These are phyloP conservation scores for Papilionanthe hybrid DNA, from an alignment of 116 monocot genomes.

Conservation along the genomic window DNA sequence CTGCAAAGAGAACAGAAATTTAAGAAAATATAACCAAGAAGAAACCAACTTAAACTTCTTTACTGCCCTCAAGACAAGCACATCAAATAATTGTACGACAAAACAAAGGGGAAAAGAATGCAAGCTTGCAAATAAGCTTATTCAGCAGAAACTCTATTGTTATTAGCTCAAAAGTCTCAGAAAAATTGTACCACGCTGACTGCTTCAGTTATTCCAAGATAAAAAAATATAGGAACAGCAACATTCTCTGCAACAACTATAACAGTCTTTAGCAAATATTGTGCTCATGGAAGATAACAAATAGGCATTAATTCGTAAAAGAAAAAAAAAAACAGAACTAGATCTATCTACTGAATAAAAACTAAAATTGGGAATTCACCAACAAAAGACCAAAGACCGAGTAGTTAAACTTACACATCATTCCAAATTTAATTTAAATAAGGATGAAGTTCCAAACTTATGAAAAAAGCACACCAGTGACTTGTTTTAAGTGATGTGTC, in stretches of 20 bases:
- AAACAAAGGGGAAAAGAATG: background rate
- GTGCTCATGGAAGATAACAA: background rate
- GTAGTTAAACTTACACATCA: no score
- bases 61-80: background rate
- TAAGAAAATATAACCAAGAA: background rate
- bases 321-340: background rate
- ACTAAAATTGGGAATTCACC: no score
- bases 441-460: no score
- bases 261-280: background rate
- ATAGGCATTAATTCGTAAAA: background rate
- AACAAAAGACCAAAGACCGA: no score
- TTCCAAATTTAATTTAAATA: no score
- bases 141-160: background rate
- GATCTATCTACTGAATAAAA: no score
- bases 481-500: no score
- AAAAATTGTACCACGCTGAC: background rate
- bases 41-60: background rate
- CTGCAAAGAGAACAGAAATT: slow-evolving; percentile 30
- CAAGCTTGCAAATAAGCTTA: background rate
- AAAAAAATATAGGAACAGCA: background rate
- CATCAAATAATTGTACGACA: background rate
- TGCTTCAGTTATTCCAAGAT: background rate
- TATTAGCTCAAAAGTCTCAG: background rate
- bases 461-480: no score
- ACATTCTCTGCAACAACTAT: background rate